Evolutionary conservation across 2,329 filamentous ascomycete species (phyloP).

Genomic region (Emydomyces testavorans): DNA sequence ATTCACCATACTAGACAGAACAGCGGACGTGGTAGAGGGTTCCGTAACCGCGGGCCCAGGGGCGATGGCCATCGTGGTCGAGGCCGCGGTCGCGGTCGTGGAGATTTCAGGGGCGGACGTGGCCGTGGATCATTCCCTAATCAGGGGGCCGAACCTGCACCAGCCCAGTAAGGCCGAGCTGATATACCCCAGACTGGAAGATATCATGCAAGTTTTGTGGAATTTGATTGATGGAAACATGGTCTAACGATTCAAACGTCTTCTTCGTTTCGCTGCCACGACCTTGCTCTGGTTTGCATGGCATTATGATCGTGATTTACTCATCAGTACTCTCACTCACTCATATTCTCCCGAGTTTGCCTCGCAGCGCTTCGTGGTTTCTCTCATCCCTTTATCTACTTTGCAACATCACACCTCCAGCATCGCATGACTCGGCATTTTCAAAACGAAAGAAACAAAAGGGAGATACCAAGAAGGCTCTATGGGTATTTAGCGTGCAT

Average conservation of each 20-base stretch:
- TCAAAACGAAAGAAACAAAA: slow-evolving; percentile 1
- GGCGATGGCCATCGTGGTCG: slow-evolving; percentile 31
- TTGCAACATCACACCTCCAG: neutral
- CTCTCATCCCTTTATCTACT: neutral
- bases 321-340: neutral
- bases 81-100: slow-evolving; percentile 29
- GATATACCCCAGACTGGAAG: neutral
- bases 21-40: slow-evolving; percentile 28
- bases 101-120: slow-evolving; percentile 24
- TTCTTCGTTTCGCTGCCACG: neutral
- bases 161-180: slow-evolving; percentile 1
- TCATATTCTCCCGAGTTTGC: neutral
- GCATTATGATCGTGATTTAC: neutral
- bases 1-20: slow-evolving; percentile 26
- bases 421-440: slow-evolving; percentile 3
- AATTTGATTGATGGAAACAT: neutral
- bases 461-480: slow-evolving; percentile 1
- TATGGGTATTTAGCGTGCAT: slow-evolving; percentile 12
- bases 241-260: neutral
- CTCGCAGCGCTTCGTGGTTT: neutral
- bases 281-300: neutral
- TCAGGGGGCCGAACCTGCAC: slow-evolving; percentile 21
- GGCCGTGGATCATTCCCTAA: slow-evolving; percentile 26
- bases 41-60: slow-evolving; percentile 27
- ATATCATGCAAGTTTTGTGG: neutral